Evolutionary conservation across 208 protist genomes (phyloP), one percentile per base, ranked within the genome.

Genomic region (Leishmania guyanensis): DNA sequence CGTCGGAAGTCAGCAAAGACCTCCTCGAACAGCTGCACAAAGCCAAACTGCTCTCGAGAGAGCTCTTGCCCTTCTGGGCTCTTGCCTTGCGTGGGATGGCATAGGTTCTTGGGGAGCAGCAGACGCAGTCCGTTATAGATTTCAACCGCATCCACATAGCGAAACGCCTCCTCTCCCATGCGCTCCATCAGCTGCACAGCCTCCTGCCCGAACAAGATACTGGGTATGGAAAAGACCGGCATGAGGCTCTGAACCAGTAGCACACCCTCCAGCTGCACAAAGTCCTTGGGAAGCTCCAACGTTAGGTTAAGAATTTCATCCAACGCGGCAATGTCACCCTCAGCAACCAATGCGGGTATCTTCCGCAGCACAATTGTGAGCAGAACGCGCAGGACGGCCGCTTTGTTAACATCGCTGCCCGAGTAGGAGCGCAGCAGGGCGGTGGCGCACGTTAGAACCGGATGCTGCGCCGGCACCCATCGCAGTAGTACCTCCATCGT

Each of bases 1-100:
- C 86, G 79, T 48, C 93, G 90, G 53, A 95, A 92, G 76, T 95
- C 89, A 46, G 85, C 79, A 77, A 95, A 94, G 9, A 86, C 88
- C 36, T 80, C 72, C 1, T 92, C 87, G 76, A 90, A 97, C 4
- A 90, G 62, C 29, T 85, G 87, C 29, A 75, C 82, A 70, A 89
- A 90, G 5, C 88, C 92, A 48, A 92, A 89, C 75, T 97, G 91
- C 77, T 94, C 84, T 75, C 89, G 78, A 16, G 91, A 91, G 1
- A 97, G 84, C 70, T 73, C 65, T 22, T 71, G 72, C 3, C 91
- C 92, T 46, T 88, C 83, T 22, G 82, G 56, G 60, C 90, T 80
- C 6, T 83, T 83, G 22, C 93, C 91, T 20, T 10, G 72, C 54
- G 71, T 60, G 3, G 91, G 93, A 65, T 95, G 91, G 77, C 92